Evolutionary conservation across 257 asterid genomes (phyloP).

Genomic region (Mentha longifolia): DNA sequence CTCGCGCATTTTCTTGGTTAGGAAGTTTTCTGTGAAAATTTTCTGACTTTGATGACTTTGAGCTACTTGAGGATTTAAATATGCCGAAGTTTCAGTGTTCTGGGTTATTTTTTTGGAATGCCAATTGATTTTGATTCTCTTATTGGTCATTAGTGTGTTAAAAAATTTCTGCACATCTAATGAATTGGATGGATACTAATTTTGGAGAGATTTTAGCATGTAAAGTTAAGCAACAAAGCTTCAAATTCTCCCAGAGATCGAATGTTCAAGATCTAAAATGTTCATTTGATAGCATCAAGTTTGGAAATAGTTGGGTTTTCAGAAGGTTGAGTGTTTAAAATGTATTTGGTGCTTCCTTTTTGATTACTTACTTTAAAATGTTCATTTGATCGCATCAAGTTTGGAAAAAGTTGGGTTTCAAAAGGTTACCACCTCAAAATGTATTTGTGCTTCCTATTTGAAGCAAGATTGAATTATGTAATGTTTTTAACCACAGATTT

Average conservation of each 20-base stretch:
- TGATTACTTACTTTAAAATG: conserved; percentile 5
- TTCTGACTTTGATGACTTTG: background rate
- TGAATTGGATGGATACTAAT: background rate
- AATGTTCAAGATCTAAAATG: background rate
- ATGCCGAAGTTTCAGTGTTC: conserved; percentile 10
- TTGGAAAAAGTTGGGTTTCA: no score
- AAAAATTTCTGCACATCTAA: background rate
- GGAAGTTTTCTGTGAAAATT: conserved; percentile 13
- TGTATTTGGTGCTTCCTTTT: conserved; percentile 18
- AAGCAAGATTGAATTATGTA: background rate
- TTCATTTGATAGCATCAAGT: background rate
- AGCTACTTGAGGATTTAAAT: background rate
- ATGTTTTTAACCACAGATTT: background rate
- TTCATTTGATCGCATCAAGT: no score
- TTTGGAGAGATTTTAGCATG: background rate
- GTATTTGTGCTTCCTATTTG: no score
- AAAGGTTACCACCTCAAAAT: no score
- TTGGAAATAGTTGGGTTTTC: conserved; percentile 5
- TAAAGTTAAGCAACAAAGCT: conserved; percentile 4
- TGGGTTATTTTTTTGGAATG: background rate
- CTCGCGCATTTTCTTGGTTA: conserved; percentile 99
- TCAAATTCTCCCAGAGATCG: background rate
- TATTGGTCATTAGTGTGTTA: background rate
- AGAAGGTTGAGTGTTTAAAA: conserved; percentile 1
- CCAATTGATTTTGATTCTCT: background rate